Evolutionary conservation across 768 basidiomycete species (phyloP), one percentile per base, ranked within the genome.

Genomic region (Rhodotorula sphaerocarpa): DNA sequence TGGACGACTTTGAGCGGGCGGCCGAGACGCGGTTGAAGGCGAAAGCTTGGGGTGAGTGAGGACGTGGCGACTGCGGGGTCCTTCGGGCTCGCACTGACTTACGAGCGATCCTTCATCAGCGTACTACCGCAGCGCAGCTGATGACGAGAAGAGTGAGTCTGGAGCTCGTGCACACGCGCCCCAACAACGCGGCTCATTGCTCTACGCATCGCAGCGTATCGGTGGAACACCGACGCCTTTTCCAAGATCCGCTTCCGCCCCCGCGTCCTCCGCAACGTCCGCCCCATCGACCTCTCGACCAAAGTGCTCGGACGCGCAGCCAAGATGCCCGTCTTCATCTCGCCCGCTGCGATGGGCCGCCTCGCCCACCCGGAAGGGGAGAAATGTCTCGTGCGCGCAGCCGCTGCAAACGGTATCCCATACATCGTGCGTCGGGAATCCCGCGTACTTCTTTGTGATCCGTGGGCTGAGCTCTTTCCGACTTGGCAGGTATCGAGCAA

Each of bases 231-330:
- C 67, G 80, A 83, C 54, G 88, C 90, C 5, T 95, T 85, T 72
- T 89, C 91, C 68, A 80, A 88, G 27, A 85, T 89, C 75, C 91
- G 90, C 76, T 90, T 93, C 73, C 80, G 83, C 61, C 83, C 90
- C 23, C 83, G 90, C 45, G 82, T 93, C 41, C 79, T 96, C 44
- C 82, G 88, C n/a, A 83, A 95, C 70, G 88, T 93, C 27, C 83
- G 84, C 10, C 77, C 78, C 3, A 88, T 92, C 52, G 75, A 77
- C 61, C 74, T 76, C 0, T 69, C 72, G 25, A 76, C 75, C 1
- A 57, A 58, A 25, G 70, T 78, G 53, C 65, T 77, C n/a, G 78
- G 78, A 1, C 68, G 73, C 39, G 57, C 67, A 36, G 71, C 72
- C 33, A 59, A 63, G 9, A 33, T 77, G 23, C 78, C 78, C 14